A percentile compares a stretch with the other conserved stretches of the same genome.
Evolutionary conservation across 768 basidiomycete species (phyloP).

Genomic region (Rhizopogon vulgaris): DNA sequence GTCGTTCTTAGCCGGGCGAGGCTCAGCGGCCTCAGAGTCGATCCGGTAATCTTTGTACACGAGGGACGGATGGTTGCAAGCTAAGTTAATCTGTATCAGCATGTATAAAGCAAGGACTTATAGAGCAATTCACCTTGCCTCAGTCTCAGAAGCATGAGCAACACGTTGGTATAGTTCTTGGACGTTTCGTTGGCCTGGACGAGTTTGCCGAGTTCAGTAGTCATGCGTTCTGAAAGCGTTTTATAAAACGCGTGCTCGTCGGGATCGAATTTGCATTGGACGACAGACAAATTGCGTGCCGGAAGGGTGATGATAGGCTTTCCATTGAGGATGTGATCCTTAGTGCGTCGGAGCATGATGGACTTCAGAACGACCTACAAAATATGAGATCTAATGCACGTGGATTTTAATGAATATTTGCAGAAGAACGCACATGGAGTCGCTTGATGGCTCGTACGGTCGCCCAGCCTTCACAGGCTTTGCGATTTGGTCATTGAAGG

Average conservation of each 20-base stretch:
- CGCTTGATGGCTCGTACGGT: conserved; percentile 71
- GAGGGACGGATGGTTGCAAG: conserved; percentile 85
- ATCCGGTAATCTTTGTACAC: conserved; percentile 69
- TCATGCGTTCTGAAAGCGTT: conserved; percentile 63
- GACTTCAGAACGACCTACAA: conserved; percentile 69
- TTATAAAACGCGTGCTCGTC: conserved; percentile 79
- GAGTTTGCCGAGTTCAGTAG: conserved; percentile 59
- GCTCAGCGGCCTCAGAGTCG: conserved; percentile 74
- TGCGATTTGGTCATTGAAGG: conserved; percentile 74
- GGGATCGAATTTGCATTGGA: conserved; percentile 72
- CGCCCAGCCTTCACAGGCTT: conserved; percentile 70
- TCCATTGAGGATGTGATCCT: conserved; percentile 68
- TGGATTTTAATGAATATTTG: background rate
- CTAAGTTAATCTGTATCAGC: conserved; percentile 31
- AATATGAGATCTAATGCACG: background rate
- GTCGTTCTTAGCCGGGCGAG: conserved; percentile 46
- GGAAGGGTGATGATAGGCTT: conserved; percentile 81
- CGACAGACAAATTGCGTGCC: conserved; percentile 57
- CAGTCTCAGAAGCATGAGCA: conserved; percentile 70
- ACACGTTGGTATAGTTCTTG: conserved; percentile 62
- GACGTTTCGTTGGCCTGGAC: conserved; percentile 43
- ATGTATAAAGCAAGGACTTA: background rate
- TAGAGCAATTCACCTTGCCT: conserved; percentile 68
- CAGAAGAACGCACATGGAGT: conserved; percentile 50
- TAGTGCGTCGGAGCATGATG: conserved; percentile 86